A percentile compares a stretch with the other conserved stretches of the same genome.
phyloP scores from a whole-genome alignment of 2,329 filamentous ascomycete genomes.

The Cladophialophora bantiana region DNA sequence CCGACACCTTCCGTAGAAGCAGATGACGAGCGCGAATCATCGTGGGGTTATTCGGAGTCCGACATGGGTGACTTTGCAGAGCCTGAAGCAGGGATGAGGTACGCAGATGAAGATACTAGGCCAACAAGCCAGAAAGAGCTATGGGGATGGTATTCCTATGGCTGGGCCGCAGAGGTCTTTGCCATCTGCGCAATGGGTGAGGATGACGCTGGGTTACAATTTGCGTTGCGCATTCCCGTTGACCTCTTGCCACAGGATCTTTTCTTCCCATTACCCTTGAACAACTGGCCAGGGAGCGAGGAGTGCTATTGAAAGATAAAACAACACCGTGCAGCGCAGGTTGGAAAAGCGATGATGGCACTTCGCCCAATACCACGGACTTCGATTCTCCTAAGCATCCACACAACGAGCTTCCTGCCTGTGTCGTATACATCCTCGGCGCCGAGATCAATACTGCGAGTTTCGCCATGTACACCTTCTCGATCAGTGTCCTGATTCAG shows the following conservation, averaged over 20 bases:
- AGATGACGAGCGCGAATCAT: constrained; percentile 64
- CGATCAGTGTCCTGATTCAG: constrained; percentile 86
- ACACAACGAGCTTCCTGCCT: constrained; percentile 51
- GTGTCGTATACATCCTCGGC: constrained; percentile 81
- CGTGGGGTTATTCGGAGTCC: constrained; percentile 44
- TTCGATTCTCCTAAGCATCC: constrained; percentile 35
- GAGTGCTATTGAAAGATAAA: constrained; percentile 80
- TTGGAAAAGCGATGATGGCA: constrained; percentile 52
- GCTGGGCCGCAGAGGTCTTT: constrained; percentile 95
- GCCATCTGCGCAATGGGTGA: constrained; percentile 83
- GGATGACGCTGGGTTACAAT: neutral
- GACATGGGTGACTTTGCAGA: constrained; percentile 44
- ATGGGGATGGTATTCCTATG: constrained; percentile 93
- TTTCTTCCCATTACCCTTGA: constrained; percentile 97
- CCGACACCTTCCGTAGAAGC: constrained; percentile 70
- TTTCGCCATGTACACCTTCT: constrained; percentile 99
- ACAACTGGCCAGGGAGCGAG: constrained; percentile 89
- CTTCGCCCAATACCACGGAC: constrained; percentile 43
- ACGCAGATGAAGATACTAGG: constrained; percentile 85
- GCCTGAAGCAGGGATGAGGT: constrained; percentile 56
- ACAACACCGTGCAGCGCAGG: constrained; percentile 73
- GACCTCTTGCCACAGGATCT: constrained; percentile 64
- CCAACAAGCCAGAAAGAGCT: constrained; percentile 87
- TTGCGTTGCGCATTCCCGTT: neutral
- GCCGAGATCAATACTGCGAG: constrained; percentile 92